Percentiles rank a stretch among this genome's conserved stretches.
phyloP scores from a whole-genome alignment of 352 stramenopile species.

The Phytophthora litchii region DNA sequence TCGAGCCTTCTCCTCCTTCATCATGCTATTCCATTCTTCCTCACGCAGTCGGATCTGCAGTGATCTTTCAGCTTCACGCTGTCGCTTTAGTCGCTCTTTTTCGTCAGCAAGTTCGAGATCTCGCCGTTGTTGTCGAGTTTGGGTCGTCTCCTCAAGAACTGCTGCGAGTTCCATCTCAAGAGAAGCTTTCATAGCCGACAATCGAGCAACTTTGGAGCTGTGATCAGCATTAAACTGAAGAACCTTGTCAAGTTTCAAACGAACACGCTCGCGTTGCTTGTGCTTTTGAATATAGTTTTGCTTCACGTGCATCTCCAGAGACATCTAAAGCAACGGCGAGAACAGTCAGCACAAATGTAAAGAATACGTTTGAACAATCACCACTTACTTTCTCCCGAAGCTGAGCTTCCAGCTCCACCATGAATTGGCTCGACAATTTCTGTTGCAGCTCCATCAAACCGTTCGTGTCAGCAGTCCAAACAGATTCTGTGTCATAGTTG shows the following conservation, averaged over 20 bases:
- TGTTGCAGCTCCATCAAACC: slow-evolving; percentile 9
- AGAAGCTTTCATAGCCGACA: slow-evolving; percentile 36
- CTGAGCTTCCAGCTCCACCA: slow-evolving; percentile 24
- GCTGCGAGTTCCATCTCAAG: slow-evolving; percentile 43
- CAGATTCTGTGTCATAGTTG: slow-evolving; percentile 20
- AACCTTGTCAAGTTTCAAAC: slow-evolving; percentile 28
- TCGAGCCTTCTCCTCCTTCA: slow-evolving; percentile 55
- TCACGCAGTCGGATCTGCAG: slow-evolving; percentile 47
- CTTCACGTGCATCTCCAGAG: slow-evolving; percentile 43
- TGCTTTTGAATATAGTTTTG: slow-evolving; percentile 32
- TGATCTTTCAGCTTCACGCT: slow-evolving; percentile 54
- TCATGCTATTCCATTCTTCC: slow-evolving; percentile 57
- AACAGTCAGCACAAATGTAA: not conserved
- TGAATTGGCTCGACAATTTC: slow-evolving; percentile 21
- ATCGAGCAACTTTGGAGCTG: slow-evolving; percentile 27
- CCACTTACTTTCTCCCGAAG: slow-evolving; percentile 24
- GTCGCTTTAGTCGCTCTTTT: slow-evolving; percentile 45
- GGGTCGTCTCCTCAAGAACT: slow-evolving; percentile 29
- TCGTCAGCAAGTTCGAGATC: slow-evolving; percentile 53
- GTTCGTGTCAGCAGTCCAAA: slow-evolving; percentile 14
- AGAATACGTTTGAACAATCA: not conserved
- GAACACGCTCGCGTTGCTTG: slow-evolving; percentile 35
- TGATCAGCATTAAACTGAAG: slow-evolving; percentile 22
- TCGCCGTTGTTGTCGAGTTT: slow-evolving; percentile 36
- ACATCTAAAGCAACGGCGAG: slow-evolving; percentile 35